These are phyloP conservation scores for Trichosporon coremiiforme DNA, from an alignment of 1,284 basidiomycete species.

Conservation along the genomic window DNA sequence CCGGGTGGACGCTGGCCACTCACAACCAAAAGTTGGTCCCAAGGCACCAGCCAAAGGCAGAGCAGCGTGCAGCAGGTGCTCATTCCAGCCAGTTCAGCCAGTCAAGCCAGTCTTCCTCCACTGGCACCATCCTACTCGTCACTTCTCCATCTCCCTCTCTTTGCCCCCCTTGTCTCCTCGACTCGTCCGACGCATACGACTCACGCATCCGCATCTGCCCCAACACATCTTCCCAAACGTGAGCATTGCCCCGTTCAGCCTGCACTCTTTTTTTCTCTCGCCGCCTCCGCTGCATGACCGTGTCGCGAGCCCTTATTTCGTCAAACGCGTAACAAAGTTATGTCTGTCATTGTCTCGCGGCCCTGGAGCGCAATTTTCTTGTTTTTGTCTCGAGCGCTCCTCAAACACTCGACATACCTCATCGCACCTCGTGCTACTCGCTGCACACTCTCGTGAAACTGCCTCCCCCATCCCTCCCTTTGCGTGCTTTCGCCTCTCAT, in stretches of 20 bases:
- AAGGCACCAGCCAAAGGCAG: not conserved
- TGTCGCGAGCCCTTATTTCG: not conserved
- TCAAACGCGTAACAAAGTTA: slow-evolving; percentile 12
- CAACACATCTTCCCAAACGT: not conserved
- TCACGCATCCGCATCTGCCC: slow-evolving; percentile 7
- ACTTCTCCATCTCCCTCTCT: slow-evolving; percentile 10
- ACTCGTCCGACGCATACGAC: slow-evolving; percentile 6
- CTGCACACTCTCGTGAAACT: not conserved
- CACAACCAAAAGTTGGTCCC: slow-evolving; percentile 11
- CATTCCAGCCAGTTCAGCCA: not conserved
- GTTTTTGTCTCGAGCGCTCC: not conserved
- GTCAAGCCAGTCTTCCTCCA: not conserved
- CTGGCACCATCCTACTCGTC: slow-evolving; percentile 18
- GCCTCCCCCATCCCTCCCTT: not conserved
- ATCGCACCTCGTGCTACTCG: not conserved
- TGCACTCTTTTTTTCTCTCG: too few relatives aligned
- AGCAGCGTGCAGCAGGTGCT: not conserved
- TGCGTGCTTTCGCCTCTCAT: not conserved
- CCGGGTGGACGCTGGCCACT: not conserved
- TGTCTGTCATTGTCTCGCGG: slow-evolving; percentile 12
- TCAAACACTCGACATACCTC: not conserved
- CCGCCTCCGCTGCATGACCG: slow-evolving; percentile 1
- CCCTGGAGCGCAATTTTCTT: slow-evolving; percentile 18
- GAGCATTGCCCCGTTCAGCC: not conserved
- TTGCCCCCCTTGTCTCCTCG: not conserved